These are phyloP conservation scores for Metschnikowia gelsemii DNA, from an alignment of 805 yeast species.

Conservation along the genomic window DNA sequence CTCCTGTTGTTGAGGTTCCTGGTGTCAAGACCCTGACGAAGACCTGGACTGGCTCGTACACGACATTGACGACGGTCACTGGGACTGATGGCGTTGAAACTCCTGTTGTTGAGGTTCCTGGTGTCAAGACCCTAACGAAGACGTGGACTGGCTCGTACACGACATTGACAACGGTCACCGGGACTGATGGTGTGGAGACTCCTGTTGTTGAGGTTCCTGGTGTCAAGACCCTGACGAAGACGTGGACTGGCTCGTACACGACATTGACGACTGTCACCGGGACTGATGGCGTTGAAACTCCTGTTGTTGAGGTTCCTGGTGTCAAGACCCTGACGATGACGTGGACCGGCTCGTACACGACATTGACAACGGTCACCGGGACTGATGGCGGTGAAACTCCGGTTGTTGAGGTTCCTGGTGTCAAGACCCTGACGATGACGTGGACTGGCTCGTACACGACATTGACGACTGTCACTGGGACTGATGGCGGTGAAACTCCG, in stretches of 20 bases:
- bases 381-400: slow-evolving; percentile 8
- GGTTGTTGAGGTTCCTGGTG: slow-evolving; percentile 8
- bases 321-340: slow-evolving; percentile 9
- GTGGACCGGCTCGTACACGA: slow-evolving; percentile 13
- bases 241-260: slow-evolving; percentile 13
- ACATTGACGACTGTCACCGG: slow-evolving; percentile 13
- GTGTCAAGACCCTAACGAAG: slow-evolving; percentile 6
- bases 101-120: slow-evolving; percentile 6
- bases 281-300: slow-evolving; percentile 10
- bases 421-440: no score
- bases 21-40: slow-evolving; percentile 7
- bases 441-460: no score
- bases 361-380: slow-evolving; percentile 13
- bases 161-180: slow-evolving; percentile 11
- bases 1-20: slow-evolving; percentile 15
- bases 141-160: slow-evolving; percentile 14
- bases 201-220: slow-evolving; percentile 6
- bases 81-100: slow-evolving; percentile 12
- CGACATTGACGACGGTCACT: slow-evolving; percentile 11
- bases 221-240: slow-evolving; percentile 8
- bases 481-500: no score
- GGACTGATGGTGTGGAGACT: slow-evolving; percentile 11
- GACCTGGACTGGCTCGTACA: slow-evolving; percentile 14
- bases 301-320: slow-evolving; percentile 5
- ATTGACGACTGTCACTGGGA: no score